Conservation (phyloP, 495 filamentous ascomycete species). For the Penicillium desertorum region DNA sequence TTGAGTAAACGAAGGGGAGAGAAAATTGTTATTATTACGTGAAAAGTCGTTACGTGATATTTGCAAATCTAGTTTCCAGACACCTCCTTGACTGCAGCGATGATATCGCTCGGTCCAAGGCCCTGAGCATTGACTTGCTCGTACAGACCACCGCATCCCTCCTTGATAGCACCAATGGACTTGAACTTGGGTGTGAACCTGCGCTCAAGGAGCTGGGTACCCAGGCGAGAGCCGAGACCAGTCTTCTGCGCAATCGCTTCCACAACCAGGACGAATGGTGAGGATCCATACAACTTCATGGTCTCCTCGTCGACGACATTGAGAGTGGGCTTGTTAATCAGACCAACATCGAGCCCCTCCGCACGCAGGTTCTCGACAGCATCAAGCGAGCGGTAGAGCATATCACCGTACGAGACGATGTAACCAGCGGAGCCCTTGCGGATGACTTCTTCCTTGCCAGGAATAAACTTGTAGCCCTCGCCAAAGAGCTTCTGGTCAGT, state of each 20-base stretch:
- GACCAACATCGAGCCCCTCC: constrained; percentile 35
- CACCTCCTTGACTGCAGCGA: constrained; percentile 29
- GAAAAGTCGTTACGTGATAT: constrained; percentile 4
- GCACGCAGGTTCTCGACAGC: constrained; percentile 39
- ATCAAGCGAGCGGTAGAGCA: constrained; percentile 44
- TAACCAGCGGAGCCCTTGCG: constrained; percentile 39
- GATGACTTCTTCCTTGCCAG: constrained; percentile 42
- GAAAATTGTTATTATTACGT: not conserved
- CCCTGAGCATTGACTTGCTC: constrained; percentile 42
- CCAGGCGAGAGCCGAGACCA: constrained; percentile 41
- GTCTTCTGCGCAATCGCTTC: constrained; percentile 46
- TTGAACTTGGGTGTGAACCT: constrained; percentile 39
- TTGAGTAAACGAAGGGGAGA: not conserved
- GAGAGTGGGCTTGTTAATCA: constrained; percentile 44
- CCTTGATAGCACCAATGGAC: constrained; percentile 37
- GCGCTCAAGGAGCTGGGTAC: constrained; percentile 36
- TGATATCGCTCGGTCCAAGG: constrained; percentile 36
- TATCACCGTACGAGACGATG: constrained; percentile 42
- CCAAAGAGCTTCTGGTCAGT: constrained; percentile 39
- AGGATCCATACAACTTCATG: constrained; percentile 36
- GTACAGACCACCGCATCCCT: constrained; percentile 40
- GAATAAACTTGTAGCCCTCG: constrained; percentile 38
- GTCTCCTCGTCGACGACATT: constrained; percentile 43
- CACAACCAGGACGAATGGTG: constrained; percentile 37
- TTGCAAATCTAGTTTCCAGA: constrained; percentile 23